Conservation (phyloP, 768 basidiomycete species). For the Pisolithus tinctorius region DNA sequence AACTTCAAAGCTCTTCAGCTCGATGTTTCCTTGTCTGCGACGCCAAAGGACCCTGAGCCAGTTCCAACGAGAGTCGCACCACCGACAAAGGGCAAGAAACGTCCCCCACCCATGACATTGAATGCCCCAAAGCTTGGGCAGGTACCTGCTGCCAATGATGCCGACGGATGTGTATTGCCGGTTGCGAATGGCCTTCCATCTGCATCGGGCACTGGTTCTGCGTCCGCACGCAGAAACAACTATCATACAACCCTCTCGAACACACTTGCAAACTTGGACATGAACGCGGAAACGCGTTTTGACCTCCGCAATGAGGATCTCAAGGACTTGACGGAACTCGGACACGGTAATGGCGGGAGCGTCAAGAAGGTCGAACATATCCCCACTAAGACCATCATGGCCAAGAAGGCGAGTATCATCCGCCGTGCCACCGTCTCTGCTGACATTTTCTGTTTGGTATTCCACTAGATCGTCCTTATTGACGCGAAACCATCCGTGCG, state of each 20-base stretch:
- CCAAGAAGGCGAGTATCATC: conserved; percentile 77
- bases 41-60: conserved; percentile 35
- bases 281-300: conserved; percentile 79
- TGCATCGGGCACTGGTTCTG: conserved; percentile 44
- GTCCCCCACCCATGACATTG: conserved; percentile 79
- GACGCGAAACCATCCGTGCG: conserved; percentile 94
- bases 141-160: conserved; percentile 19
- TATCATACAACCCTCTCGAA: conserved; percentile 77
- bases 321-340: conserved; percentile 84
- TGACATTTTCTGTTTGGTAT: neutral
- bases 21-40: conserved; percentile 41
- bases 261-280: conserved; percentile 80
- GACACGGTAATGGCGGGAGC: conserved; percentile 95
- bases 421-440: neutral
- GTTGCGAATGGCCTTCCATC: conserved; percentile 44
- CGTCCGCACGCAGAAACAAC: conserved; percentile 55
- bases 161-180: conserved; percentile 41
- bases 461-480: conserved; percentile 79
- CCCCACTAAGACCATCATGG: conserved; percentile 91
- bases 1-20: conserved; percentile 87
- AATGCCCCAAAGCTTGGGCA: conserved; percentile 61
- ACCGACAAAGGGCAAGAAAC: conserved; percentile 49
- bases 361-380: conserved; percentile 94
- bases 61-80: conserved; percentile 45
- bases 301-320: conserved; percentile 87